phyloP scores from a whole-genome alignment of 83 land plant species.

The Picea engelmannii region DNA sequence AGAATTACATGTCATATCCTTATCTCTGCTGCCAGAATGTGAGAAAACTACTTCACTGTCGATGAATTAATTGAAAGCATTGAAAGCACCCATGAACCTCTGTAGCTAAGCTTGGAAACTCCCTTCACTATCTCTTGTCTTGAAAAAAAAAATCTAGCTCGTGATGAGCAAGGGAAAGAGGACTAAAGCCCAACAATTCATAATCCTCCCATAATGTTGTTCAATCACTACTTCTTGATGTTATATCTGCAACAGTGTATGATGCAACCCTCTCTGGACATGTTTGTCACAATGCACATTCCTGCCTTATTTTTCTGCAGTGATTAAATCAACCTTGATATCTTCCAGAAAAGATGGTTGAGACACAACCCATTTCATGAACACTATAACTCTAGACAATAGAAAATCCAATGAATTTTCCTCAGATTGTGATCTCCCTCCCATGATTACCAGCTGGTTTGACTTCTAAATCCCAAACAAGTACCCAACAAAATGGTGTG shows the following conservation, averaged over 20 bases:
- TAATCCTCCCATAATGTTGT: constrained; percentile 55
- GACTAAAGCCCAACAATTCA: constrained; percentile 51
- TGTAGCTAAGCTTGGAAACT: background rate
- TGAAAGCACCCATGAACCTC: constrained; percentile 4
- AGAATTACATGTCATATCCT: background rate
- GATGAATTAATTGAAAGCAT: background rate
- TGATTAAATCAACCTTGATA: constrained; percentile 23
- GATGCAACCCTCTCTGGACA: background rate
- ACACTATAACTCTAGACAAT: constrained; percentile 44
- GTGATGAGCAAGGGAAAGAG: constrained; percentile 26
- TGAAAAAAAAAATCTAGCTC: constrained; percentile 43
- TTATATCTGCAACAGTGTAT: background rate
- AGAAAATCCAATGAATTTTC: constrained; percentile 18
- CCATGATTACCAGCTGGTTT: too few species aligned
- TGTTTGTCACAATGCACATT: constrained; percentile 12
- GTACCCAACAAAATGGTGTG: too few species aligned
- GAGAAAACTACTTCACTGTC: background rate
- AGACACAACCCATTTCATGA: constrained; percentile 48
- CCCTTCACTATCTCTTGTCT: background rate
- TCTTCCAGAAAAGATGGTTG: constrained; percentile 17
- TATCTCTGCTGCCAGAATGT: background rate
- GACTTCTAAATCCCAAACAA: too few species aligned
- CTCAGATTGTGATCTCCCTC: background rate
- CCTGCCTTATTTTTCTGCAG: constrained; percentile 13
- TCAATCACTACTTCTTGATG: background rate